Conservation (phyloP, 192 early-diverging fungal species). For the Dispira simplex region DNA sequence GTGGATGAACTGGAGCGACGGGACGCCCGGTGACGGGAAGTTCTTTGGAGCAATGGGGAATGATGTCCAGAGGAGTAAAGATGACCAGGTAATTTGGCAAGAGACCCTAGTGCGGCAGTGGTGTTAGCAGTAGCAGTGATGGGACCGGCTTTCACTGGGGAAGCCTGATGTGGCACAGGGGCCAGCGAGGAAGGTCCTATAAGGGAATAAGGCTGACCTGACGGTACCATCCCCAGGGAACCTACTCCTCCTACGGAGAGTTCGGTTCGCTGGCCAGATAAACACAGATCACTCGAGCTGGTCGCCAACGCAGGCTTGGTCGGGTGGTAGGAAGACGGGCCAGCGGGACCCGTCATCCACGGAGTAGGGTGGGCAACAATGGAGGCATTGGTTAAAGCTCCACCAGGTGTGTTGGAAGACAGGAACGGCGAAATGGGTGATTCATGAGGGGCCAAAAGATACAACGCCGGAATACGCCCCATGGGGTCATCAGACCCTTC, state of each 20-base stretch:
- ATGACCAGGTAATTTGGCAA: neutral
- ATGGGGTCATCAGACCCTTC: conserved; percentile 18
- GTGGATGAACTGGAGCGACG: conserved; percentile 12
- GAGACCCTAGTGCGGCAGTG: neutral
- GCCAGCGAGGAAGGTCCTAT: conserved; percentile 10
- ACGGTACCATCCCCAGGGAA: neutral
- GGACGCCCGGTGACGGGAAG: conserved; percentile 13
- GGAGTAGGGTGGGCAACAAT: conserved; percentile 19
- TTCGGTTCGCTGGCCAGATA: neutral
- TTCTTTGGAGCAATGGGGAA: conserved; percentile 11
- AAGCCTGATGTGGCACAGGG: neutral
- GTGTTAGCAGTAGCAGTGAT: conserved; percentile 1
- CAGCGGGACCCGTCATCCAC: conserved; percentile 8
- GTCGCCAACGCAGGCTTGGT: too few relatives aligned
- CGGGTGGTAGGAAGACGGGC: neutral
- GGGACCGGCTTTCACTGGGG: neutral
- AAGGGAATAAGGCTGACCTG: neutral
- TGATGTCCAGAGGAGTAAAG: neutral
- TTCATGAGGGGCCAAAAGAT: conserved; percentile 17
- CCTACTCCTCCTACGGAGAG: conserved; percentile 13
- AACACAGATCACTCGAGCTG: too few relatives aligned
- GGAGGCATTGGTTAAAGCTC: conserved; percentile 12
- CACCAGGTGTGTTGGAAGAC: too few relatives aligned
- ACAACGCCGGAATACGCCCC: conserved; percentile 7
- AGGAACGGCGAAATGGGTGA: conserved; percentile 17